These are phyloP conservation scores for Aspergillus diversus DNA, from an alignment of 495 filamentous ascomycete genomes.

Conservation along the genomic window DNA sequence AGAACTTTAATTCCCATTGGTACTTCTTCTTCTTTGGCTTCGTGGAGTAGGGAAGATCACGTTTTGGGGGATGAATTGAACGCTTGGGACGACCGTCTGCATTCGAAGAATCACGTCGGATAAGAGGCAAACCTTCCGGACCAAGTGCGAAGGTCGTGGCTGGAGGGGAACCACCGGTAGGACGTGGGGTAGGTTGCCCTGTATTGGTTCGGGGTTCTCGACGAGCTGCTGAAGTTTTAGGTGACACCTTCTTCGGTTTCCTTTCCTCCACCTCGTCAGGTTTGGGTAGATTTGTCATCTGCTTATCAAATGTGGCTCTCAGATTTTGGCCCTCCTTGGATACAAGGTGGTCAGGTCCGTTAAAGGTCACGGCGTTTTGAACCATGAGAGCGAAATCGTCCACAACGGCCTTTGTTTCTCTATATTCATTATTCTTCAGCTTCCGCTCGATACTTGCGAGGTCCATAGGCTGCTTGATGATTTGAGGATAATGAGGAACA, in stretches of 20 bases:
- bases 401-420: constrained; percentile 63
- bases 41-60: constrained; percentile 81
- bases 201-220: constrained; percentile 56
- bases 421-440: constrained; percentile 70
- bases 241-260: constrained; percentile 56
- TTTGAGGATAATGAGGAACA: constrained; percentile 70
- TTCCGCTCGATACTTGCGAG: constrained; percentile 80
- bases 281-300: constrained; percentile 53
- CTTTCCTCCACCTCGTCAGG: constrained; percentile 63
- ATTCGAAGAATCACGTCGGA: constrained; percentile 83
- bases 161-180: constrained; percentile 53
- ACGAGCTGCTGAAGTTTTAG: constrained; percentile 54
- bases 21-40: constrained; percentile 93
- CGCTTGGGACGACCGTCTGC: constrained; percentile 83
- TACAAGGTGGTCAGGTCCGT: constrained; percentile 75
- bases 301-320: constrained; percentile 62
- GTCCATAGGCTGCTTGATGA: constrained; percentile 81
- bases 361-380: constrained; percentile 77
- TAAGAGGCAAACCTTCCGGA: constrained; percentile 84
- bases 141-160: constrained; percentile 77
- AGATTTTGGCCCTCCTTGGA: constrained; percentile 64
- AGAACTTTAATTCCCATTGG: constrained; percentile 86
- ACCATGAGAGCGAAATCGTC: constrained; percentile 76
- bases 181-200: constrained; percentile 34
- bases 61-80: constrained; percentile 89